Evolutionary conservation across 1,284 basidiomycete genomes (phyloP).

Genomic region (Microstroma glucosiphilum): DNA sequence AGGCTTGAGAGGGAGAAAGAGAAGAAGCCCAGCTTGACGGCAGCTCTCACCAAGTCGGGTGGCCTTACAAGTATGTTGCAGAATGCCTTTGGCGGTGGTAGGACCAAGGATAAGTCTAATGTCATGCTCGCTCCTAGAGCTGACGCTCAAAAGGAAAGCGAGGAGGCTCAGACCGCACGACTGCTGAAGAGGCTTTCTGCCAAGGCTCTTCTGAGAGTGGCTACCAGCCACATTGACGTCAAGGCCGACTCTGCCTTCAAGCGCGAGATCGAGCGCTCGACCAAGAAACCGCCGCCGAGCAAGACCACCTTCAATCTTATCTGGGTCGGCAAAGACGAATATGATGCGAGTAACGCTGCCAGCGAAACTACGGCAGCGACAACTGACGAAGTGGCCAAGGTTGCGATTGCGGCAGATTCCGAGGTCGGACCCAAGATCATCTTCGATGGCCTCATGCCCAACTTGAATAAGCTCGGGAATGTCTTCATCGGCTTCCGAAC

Average conservation of each 20-base stretch:
- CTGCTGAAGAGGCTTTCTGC: constrained; percentile 52
- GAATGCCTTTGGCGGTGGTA: constrained; percentile 51
- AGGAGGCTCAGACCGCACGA: constrained; percentile 1
- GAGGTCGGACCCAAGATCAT: constrained; percentile 37
- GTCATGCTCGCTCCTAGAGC: constrained; percentile 18
- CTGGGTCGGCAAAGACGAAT: constrained; percentile 83
- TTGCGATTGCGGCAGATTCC: not conserved
- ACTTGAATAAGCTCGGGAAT: constrained; percentile 42
- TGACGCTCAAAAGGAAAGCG: not conserved
- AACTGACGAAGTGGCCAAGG: constrained; percentile 68
- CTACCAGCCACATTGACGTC: constrained; percentile 73
- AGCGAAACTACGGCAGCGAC: constrained; percentile 58
- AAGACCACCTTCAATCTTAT: constrained; percentile 76
- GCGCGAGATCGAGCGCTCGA: constrained; percentile 77
- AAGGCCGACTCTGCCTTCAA: constrained; percentile 67
- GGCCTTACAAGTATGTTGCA: constrained; percentile 49
- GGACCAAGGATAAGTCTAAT: constrained; percentile 18
- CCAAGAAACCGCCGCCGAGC: constrained; percentile 85
- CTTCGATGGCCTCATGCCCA: constrained; percentile 50
- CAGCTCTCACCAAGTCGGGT: constrained; percentile 42
- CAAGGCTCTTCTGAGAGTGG: constrained; percentile 71
- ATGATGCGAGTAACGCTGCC: constrained; percentile 57
- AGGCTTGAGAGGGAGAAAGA: constrained; percentile 63
- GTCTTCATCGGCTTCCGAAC: constrained; percentile 57
- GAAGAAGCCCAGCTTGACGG: constrained; percentile 24